phyloP scores from a whole-genome alignment of 2,329 filamentous ascomycete species.

The Colletotrichum melonis region DNA sequence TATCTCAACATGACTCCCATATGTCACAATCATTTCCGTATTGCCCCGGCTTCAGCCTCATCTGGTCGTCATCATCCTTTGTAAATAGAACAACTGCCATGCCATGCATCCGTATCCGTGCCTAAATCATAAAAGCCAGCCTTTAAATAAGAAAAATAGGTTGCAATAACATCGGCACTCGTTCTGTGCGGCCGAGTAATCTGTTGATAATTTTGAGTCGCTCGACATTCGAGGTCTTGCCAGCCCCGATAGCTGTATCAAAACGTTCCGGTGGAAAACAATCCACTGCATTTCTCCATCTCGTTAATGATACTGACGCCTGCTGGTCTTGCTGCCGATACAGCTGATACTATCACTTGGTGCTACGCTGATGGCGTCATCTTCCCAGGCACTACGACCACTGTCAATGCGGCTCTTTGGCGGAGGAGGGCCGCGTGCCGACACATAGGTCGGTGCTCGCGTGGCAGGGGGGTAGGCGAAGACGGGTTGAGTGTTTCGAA shows the following conservation, averaged over 20 bases:
- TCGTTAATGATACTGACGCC: conserved; percentile 41
- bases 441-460: conserved; percentile 41
- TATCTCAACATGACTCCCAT: background rate
- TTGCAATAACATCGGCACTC: background rate
- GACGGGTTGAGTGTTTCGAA: conserved; percentile 16
- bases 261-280: background rate
- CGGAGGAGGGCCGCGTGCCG: conserved; percentile 50
- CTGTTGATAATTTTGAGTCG: background rate
- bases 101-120: background rate
- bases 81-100: background rate
- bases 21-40: background rate
- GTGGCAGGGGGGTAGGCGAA: conserved; percentile 37
- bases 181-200: background rate
- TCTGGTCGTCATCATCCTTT: background rate
- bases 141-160: background rate
- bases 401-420: conserved; percentile 55
- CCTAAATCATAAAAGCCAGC: background rate
- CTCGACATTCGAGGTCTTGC: background rate
- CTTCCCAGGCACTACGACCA: conserved; percentile 55
- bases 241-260: background rate
- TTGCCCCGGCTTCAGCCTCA: background rate
- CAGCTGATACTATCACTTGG: conserved; percentile 73
- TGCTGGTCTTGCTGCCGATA: conserved; percentile 57
- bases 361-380: conserved; percentile 64
- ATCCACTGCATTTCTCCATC: conserved; percentile 17